Evolutionary conservation across 257 asterid genomes (phyloP).

Genomic region (Verbena officinalis): DNA sequence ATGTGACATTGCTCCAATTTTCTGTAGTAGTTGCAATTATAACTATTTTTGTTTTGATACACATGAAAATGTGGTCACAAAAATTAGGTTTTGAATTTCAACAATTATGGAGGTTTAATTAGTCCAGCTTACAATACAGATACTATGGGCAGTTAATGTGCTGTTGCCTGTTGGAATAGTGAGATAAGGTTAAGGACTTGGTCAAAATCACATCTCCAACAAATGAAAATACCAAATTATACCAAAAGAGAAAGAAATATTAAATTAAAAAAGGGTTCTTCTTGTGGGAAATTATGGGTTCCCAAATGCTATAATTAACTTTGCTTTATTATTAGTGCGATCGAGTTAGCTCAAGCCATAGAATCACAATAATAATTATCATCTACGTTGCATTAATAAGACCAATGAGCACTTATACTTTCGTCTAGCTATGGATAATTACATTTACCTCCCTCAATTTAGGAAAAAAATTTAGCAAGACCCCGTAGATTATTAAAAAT

Average conservation of each 20-base stretch:
- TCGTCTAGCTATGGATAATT: too few species aligned
- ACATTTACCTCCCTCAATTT: too few species aligned
- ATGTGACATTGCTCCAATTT: constrained; percentile 16
- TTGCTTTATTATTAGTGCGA: not conserved
- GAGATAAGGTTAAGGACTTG: not conserved
- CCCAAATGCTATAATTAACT: not conserved
- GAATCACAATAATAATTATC: not conserved
- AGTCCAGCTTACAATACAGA: constrained; percentile 9
- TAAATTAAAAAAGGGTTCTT: not conserved
- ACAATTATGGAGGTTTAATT: constrained; percentile 23
- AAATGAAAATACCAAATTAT: not conserved
- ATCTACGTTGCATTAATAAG: not conserved
- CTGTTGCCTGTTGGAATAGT: constrained; percentile 21
- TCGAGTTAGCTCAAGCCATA: not conserved
- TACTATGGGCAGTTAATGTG: constrained; percentile 22
- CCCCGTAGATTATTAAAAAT: too few species aligned
- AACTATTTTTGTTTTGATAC: not conserved
- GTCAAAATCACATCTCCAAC: constrained; percentile 10
- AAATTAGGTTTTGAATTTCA: constrained; percentile 20
- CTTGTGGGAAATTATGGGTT: not conserved
- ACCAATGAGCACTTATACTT: not conserved
- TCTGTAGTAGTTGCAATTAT: not conserved
- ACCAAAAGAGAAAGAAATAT: not conserved
- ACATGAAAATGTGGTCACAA: constrained; percentile 11
- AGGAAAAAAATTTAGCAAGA: too few species aligned